Evolutionary conservation across 2,329 filamentous ascomycete species (phyloP), one percentile per base, ranked within the genome.

Genomic region (Atkinsonella hypoxylon): DNA sequence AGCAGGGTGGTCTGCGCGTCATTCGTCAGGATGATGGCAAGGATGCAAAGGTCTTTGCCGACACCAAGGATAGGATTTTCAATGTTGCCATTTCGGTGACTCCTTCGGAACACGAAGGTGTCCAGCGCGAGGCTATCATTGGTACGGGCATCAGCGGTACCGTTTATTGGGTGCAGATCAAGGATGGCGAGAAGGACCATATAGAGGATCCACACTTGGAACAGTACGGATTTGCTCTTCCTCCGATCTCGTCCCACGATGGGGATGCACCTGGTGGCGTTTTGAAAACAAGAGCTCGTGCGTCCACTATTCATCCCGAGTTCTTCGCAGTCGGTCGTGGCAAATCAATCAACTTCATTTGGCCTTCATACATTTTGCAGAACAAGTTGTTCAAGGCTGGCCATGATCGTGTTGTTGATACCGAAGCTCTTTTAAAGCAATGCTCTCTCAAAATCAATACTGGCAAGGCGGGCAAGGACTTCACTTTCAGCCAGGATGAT

Each of bases 381-480:
- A 75, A 82, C 62, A 76, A 78, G 46, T 70, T 82, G 39, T 78
- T 84, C 68, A 82, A 82, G 66, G 69, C 77, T 47, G 79, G 77
- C 30, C 77, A 81, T 57, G 80, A 83, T 58, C 79, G 80, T 42
- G 72, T 82, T 49, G 89, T 95, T 54, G 87, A 96, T 63, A 93
- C 87, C 0, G 89, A 95, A 64, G 86, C 82, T 62, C 89, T 95
- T 56, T 80, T 93, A 57, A 83, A 84, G 62, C 85, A 96, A 63
- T 90, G 87, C 62, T 87, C 87, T 46, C 74, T 97, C 57, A 94
- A 90, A 69, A 95, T 98, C 68, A 89, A 91, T 59, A 97, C 90
- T 55, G 93, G 91, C 59, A 98, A 98, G 73, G 91, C 93, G 57
- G 93, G 90, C 56, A 98, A 98, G 68, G 93, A 98, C 66, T 98